Evolutionary conservation across 495 filamentous ascomycete genomes (phyloP).

Genomic region (Annulohypoxylon nitens): DNA sequence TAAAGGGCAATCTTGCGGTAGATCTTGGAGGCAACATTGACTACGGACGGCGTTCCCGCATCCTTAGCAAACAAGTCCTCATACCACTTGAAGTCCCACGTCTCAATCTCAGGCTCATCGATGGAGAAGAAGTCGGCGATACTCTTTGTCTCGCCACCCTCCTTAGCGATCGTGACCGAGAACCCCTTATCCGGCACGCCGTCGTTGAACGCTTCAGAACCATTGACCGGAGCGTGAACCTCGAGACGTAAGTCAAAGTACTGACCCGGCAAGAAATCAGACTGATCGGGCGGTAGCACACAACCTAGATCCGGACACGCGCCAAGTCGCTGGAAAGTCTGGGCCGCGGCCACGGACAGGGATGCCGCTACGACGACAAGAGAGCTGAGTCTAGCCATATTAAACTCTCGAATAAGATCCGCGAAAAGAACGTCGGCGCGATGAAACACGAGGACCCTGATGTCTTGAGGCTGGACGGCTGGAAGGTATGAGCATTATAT

Average conservation of each 20-base stretch:
- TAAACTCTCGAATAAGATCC: conserved; percentile 11
- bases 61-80: conserved; percentile 81
- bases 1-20: conserved; percentile 76
- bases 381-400: conserved; percentile 48
- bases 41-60: conserved; percentile 70
- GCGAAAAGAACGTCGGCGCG: conserved; percentile 12
- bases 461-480: neutral
- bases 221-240: conserved; percentile 81
- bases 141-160: conserved; percentile 59
- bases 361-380: conserved; percentile 52
- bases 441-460: neutral
- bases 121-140: conserved; percentile 72
- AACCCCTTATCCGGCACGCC: conserved; percentile 74
- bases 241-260: conserved; percentile 82
- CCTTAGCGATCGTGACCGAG: conserved; percentile 75
- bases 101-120: conserved; percentile 72
- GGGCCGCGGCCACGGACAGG: conserved; percentile 59
- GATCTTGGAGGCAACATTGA: conserved; percentile 77
- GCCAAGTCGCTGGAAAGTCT: conserved; percentile 78
- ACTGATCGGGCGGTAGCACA: conserved; percentile 80
- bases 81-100: conserved; percentile 78
- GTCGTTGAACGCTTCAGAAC: conserved; percentile 73
- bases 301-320: conserved; percentile 79
- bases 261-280: conserved; percentile 80
- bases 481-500: conserved; percentile 23